Evolutionary conservation across 164 flowering plant species (phyloP), one percentile per base, ranked within the genome.

Genomic region (Vitis cinerea): DNA sequence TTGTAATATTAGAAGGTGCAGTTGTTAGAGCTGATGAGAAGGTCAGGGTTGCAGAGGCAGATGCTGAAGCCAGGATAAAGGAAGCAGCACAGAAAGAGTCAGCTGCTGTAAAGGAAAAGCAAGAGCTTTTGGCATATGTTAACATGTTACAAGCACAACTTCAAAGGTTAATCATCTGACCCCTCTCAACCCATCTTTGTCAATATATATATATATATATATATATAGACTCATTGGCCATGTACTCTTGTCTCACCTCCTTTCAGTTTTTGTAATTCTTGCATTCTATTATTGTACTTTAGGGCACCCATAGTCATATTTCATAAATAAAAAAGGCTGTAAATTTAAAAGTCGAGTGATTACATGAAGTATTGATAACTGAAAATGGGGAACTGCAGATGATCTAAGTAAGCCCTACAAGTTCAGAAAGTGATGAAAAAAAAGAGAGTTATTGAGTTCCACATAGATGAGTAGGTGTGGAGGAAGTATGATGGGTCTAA

Each of bases 1-100:
- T 54, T 69, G 88, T 96, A 56, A 93, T 89, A 77, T 73, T 96
- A 72, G 97, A 96, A 81, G 99, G 82, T 73, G 94, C 91, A 71
- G 91, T 87, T 67, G 85, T 89, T 52, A 85, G 98, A 78, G 98
- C 97, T 50, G 98, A 93, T 71, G 99, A 95, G 87, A 93, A 84
- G 80, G 92, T 83, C 44, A 82, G 96, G 77, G 87, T 84, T 76
- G 77, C 90, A 50, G 94, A 88, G 71, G 88, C 90, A 66, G 86
- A 83, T 76, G 87, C 91, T 74, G 97, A 85, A 78, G 81, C 91
- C 62, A 84, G 82, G 78, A 74, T 87, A 70, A 91, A 85, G 79
- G 91, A 85, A 70, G 94, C 99, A 60, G 60, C 69, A 17, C 88
- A 84, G 75, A 90, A 82, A 68, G 97, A 89, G 70, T 70, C 84